phyloP scores from a whole-genome alignment of 805 yeast genomes.

The Sungouiella blattae region DNA sequence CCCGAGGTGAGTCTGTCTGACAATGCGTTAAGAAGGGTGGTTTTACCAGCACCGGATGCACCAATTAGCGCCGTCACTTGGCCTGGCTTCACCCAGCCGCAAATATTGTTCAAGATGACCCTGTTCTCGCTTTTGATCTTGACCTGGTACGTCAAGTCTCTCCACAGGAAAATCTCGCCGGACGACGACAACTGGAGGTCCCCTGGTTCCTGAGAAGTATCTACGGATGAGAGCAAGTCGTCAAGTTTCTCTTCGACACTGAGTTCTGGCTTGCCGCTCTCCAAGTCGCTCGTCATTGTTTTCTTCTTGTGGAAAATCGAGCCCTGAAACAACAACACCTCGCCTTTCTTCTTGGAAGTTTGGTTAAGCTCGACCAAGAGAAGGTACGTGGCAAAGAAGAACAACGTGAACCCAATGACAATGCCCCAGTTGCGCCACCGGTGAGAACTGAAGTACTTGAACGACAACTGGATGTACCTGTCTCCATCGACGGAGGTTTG shows the following conservation, averaged over 20 bases:
- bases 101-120: conserved; percentile 1
- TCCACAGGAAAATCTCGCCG: conserved; percentile 65
- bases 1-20: conserved; percentile 21
- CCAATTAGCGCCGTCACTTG: conserved; percentile 74
- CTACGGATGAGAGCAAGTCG: conserved; percentile 26
- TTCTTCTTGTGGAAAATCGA: background rate
- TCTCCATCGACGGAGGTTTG: conserved; percentile 20
- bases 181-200: background rate
- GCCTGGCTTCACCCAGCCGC: conserved; percentile 37
- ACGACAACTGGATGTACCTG: conserved; percentile 35
- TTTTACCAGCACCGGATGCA: conserved; percentile 46
- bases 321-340: conserved; percentile 55
- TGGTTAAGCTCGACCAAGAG: conserved; percentile 53
- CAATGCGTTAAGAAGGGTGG: conserved; percentile 42
- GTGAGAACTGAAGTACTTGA: conserved; percentile 33
- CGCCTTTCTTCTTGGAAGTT: conserved; percentile 69
- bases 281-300: background rate
- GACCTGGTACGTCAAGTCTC: conserved; percentile 67
- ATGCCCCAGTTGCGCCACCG: conserved; percentile 49
- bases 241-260: background rate
- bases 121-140: conserved; percentile 33
- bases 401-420: conserved; percentile 31
- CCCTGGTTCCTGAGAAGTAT: background rate
- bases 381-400: conserved; percentile 40
- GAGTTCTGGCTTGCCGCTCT: background rate